A percentile compares a stretch with the other conserved stretches of the same genome.
phyloP scores from a whole-genome alignment of 805 yeast genomes.

The Cephaloascus fragrans region DNA sequence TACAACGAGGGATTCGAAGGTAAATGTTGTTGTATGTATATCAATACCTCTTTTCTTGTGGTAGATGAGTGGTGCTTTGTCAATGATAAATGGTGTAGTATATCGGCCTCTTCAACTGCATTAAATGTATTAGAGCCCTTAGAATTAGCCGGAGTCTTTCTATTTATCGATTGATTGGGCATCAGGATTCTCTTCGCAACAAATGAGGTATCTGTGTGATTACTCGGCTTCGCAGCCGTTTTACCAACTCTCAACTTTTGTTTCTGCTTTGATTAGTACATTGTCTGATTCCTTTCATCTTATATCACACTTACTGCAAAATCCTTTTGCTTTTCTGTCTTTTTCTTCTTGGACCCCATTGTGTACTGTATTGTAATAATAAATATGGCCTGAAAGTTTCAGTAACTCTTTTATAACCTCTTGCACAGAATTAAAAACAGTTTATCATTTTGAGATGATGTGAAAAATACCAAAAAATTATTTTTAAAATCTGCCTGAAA shows the following conservation, averaged over 20 bases:
- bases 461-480: too few relatives aligned
- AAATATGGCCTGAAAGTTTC: too few relatives aligned
- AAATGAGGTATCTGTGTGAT: constrained; percentile 82
- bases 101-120: constrained; percentile 31
- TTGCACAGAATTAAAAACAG: too few relatives aligned
- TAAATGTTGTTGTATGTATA: constrained; percentile 38
- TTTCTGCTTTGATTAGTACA: constrained; percentile 24
- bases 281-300: too few relatives aligned
- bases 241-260: constrained; percentile 86
- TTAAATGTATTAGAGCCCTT: neutral
- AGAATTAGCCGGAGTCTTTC: neutral
- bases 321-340: constrained; percentile 60
- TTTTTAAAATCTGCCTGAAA: too few relatives aligned
- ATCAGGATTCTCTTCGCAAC: constrained; percentile 50
- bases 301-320: constrained; percentile 28
- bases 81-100: constrained; percentile 54
- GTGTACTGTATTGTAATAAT: too few relatives aligned
- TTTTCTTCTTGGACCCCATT: constrained; percentile 45
- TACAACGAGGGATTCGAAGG: constrained; percentile 43
- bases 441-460: too few relatives aligned
- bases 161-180: constrained; percentile 30
- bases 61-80: constrained; percentile 63
- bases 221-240: constrained; percentile 56
- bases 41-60: constrained; percentile 65
- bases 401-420: too few relatives aligned